Evolutionary conservation across 768 basidiomycete genomes (phyloP).

Genomic region (Russula vinacea): DNA sequence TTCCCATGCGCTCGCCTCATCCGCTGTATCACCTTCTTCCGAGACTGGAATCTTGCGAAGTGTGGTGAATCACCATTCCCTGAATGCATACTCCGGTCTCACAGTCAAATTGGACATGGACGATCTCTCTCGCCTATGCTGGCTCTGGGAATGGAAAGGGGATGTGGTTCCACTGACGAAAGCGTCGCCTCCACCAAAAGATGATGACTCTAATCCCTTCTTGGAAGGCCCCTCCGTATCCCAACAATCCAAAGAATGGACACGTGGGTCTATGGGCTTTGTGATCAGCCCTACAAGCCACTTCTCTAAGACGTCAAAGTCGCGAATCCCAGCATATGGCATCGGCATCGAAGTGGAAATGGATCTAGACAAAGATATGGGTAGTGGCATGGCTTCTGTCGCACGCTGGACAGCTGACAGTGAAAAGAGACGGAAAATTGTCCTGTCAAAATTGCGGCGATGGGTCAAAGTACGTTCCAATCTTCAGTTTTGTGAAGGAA

Average conservation of each 20-base stretch:
- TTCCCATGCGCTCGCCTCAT: slow-evolving; percentile 81
- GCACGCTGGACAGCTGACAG: slow-evolving; percentile 79
- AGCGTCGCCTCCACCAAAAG: slow-evolving; percentile 7
- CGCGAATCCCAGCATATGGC: slow-evolving; percentile 76
- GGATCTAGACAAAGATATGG: slow-evolving; percentile 77
- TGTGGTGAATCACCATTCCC: slow-evolving; percentile 73
- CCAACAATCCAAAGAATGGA: slow-evolving; percentile 61
- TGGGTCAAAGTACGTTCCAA: slow-evolving; percentile 58
- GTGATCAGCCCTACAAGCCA: slow-evolving; percentile 70
- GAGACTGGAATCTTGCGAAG: slow-evolving; percentile 75
- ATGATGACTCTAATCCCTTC: slow-evolving; percentile 35
- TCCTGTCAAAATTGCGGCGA: slow-evolving; percentile 55
- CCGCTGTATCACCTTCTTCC: slow-evolving; percentile 69
- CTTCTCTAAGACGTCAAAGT: slow-evolving; percentile 59
- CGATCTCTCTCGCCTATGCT: slow-evolving; percentile 74
- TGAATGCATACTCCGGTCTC: slow-evolving; percentile 66
- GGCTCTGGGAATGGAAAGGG: slow-evolving; percentile 88
- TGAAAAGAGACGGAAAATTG: slow-evolving; percentile 56
- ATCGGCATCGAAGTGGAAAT: slow-evolving; percentile 86
- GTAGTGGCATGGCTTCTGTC: slow-evolving; percentile 82
- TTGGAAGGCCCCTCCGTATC: slow-evolving; percentile 27
- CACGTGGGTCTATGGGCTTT: slow-evolving; percentile 76
- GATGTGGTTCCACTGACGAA: slow-evolving; percentile 38
- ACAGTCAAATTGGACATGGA: slow-evolving; percentile 60
- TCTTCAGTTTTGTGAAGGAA: neutral